Evolutionary conservation across 2,329 filamentous ascomycete genomes (phyloP).

Genomic region (Colletotrichum liaoningense): DNA sequence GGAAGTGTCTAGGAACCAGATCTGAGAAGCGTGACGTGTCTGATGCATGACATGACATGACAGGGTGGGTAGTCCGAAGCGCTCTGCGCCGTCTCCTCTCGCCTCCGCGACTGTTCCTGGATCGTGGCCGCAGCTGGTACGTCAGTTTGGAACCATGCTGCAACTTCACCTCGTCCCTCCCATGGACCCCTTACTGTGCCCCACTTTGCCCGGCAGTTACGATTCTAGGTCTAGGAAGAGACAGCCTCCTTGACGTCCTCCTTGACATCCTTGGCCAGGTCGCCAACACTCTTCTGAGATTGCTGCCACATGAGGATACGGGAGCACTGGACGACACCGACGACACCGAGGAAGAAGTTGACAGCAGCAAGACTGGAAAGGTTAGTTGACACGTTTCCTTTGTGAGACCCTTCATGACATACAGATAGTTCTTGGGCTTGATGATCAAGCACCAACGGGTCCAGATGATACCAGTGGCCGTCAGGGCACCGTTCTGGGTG

Average conservation of each 20-base stretch:
- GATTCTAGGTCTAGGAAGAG: conserved; percentile 17
- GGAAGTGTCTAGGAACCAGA: background rate
- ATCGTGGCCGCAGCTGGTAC: background rate
- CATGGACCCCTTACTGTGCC: background rate
- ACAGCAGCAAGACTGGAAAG: conserved; percentile 82
- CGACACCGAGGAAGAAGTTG: conserved; percentile 96
- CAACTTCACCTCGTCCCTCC: background rate
- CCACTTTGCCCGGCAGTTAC: background rate
- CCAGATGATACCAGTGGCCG: conserved; percentile 94
- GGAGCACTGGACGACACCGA: conserved; percentile 83
- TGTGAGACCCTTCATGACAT: conserved; percentile 47
- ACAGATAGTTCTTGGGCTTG: conserved; percentile 92
- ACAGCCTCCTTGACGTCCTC: conserved; percentile 46
- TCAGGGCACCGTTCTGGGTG: conserved; percentile 91
- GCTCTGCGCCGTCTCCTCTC: background rate
- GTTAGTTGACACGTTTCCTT: background rate
- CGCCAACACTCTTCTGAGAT: conserved; percentile 59
- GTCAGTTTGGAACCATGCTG: background rate
- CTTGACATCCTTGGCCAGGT: conserved; percentile 53
- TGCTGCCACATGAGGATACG: conserved; percentile 79
- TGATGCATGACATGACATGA: background rate
- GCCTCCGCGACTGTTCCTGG: conserved; percentile 2
- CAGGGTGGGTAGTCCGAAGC: background rate
- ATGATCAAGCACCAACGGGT: conserved; percentile 99
- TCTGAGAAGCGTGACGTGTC: background rate